A percentile compares a stretch with the other conserved stretches of the same genome.
Conservation (phyloP, 805 yeast species). For the Blastobotrys muscicola region DNA sequence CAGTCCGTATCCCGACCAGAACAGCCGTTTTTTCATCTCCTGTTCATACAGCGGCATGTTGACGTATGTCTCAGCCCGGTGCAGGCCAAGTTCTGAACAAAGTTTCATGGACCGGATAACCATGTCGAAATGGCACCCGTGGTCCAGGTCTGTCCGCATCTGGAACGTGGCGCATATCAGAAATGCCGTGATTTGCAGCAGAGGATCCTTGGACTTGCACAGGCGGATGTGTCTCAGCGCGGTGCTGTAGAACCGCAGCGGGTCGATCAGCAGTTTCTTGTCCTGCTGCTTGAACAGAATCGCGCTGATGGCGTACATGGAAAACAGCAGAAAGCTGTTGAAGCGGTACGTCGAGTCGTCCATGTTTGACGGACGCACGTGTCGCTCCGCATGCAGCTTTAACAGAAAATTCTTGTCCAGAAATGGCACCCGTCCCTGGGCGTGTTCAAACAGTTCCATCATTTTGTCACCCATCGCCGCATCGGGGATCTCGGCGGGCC, state of each 20-base stretch:
- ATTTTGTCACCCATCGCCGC: constrained; percentile 10
- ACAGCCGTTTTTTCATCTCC: constrained; percentile 41
- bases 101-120: constrained; percentile 43
- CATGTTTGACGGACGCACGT: constrained; percentile 6
- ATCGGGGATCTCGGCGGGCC: constrained; percentile 13
- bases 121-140: constrained; percentile 43
- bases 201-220: constrained; percentile 32
- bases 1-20: constrained; percentile 56
- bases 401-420: constrained; percentile 13
- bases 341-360: constrained; percentile 15
- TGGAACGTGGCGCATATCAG: constrained; percentile 45
- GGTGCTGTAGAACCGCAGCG: constrained; percentile 47
- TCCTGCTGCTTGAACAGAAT: not conserved
- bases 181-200: constrained; percentile 44
- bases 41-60: constrained; percentile 14
- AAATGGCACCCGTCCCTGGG: constrained; percentile 15
- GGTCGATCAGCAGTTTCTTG: constrained; percentile 25
- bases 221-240: constrained; percentile 48
- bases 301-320: constrained; percentile 10
- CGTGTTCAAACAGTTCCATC: constrained; percentile 11
- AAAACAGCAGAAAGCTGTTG: constrained; percentile 13
- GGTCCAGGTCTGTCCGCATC: constrained; percentile 53
- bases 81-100: constrained; percentile 24
- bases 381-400: constrained; percentile 12
- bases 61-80: constrained; percentile 16